Percentiles rank a stretch among this genome's conserved stretches.
Evolutionary conservation across 169 alveolate species (phyloP).

Genomic region (Ichthyophthirius multifiliis): DNA sequence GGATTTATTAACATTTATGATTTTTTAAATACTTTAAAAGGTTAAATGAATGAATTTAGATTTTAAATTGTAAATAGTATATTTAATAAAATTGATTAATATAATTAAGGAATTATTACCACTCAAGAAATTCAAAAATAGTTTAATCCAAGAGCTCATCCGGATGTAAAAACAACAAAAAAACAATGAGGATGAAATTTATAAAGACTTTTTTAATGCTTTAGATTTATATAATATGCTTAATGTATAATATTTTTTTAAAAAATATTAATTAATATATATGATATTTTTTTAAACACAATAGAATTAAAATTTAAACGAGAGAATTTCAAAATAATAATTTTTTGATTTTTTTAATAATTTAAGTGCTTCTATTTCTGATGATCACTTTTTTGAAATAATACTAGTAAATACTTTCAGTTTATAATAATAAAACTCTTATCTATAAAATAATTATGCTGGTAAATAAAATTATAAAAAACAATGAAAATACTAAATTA

Average conservation of each 20-base stretch:
- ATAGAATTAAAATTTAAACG: constrained; percentile 35
- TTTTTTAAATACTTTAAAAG: constrained; percentile 55
- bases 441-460: constrained; percentile 16
- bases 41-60: constrained; percentile 62
- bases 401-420: constrained; percentile 45
- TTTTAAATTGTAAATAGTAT: constrained; percentile 37
- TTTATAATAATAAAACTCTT: neutral
- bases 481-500: too few relatives aligned
- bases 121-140: constrained; percentile 38
- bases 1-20: constrained; percentile 56
- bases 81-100: constrained; percentile 47
- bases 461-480: neutral
- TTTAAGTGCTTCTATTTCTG: constrained; percentile 55
- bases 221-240: constrained; percentile 48
- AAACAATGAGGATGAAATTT: constrained; percentile 61
- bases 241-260: too few relatives aligned
- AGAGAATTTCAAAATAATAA: constrained; percentile 52
- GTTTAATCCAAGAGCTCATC: constrained; percentile 56
- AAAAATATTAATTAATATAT: too few relatives aligned
- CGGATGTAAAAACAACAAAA: constrained; percentile 62
- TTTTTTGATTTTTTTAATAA: constrained; percentile 61
- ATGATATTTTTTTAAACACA: too few relatives aligned
- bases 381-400: constrained; percentile 53
- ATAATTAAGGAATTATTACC: constrained; percentile 35
- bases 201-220: constrained; percentile 54